Percentiles rank a stretch among this genome's conserved stretches.
Evolutionary conservation across 345 rosid genomes (phyloP).

Genomic region (Trapa bicornis): DNA sequence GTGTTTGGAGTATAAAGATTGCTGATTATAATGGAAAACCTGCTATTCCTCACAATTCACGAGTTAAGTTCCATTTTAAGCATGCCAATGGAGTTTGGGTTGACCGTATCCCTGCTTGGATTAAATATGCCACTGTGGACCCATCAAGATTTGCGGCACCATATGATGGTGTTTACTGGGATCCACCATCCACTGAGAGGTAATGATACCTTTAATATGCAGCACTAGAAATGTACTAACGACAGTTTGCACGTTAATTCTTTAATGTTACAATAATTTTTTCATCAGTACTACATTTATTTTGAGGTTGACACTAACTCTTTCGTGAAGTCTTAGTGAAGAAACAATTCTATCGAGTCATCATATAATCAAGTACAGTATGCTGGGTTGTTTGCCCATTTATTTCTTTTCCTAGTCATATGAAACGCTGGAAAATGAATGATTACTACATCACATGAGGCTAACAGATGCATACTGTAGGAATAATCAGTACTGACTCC

Average conservation of each 20-base stretch:
- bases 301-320: neutral
- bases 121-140: slow-evolving; percentile 58
- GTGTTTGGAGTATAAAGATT: slow-evolving; percentile 60
- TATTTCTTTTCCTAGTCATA: neutral
- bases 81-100: slow-evolving; percentile 45
- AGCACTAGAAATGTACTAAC: neutral
- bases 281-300: too few relatives aligned
- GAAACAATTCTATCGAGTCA: neutral
- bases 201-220: slow-evolving; percentile 9
- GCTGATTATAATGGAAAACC: slow-evolving; percentile 46
- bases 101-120: slow-evolving; percentile 76
- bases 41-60: slow-evolving; percentile 62
- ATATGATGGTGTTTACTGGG: slow-evolving; percentile 75
- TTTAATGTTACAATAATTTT: neutral
- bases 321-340: neutral
- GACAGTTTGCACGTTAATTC: neutral
- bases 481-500: neutral
- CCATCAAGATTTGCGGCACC: slow-evolving; percentile 52
- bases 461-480: neutral
- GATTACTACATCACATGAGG: neutral
- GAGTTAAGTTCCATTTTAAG: slow-evolving; percentile 61
- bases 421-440: neutral
- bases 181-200: slow-evolving; percentile 60
- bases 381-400: neutral
- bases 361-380: neutral